Evolutionary conservation across 305 asterid genomes (phyloP).

Genomic region (Salvia sclarea): DNA sequence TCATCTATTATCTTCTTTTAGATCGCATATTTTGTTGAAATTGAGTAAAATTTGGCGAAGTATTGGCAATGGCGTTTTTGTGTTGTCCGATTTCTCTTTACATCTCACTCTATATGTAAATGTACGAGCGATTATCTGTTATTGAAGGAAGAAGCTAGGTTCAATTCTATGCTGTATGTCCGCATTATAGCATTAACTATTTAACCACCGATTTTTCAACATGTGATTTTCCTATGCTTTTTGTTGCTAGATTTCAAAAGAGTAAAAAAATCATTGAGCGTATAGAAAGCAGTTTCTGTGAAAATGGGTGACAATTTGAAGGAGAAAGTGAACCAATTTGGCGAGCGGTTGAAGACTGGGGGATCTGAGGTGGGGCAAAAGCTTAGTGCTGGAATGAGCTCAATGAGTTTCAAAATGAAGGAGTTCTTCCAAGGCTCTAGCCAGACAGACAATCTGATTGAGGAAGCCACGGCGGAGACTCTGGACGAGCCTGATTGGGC

Average conservation of each 20-base stretch:
- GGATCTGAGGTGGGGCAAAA: conserved; percentile 82
- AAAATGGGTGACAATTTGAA: conserved; percentile 80
- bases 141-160: background rate
- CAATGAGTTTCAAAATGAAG: conserved; percentile 88
- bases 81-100: conserved; percentile 10
- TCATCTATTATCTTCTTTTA: background rate
- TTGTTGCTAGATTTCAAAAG: conserved; percentile 6
- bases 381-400: conserved; percentile 75
- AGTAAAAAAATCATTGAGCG: conserved; percentile 22
- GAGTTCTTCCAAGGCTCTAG: conserved; percentile 84
- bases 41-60: background rate
- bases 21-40: background rate
- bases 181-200: background rate
- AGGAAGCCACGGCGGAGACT: conserved; percentile 82
- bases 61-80: background rate
- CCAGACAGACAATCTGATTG: conserved; percentile 69
- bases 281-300: background rate
- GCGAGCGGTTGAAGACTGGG: conserved; percentile 81
- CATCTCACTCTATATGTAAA: background rate
- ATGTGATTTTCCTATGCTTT: background rate
- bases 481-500: conserved; percentile 88
- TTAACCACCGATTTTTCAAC: conserved; percentile 1
- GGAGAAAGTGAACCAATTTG: conserved; percentile 77
- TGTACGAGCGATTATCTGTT: background rate
- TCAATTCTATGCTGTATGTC: background rate